Percentiles rank a stretch among this genome's conserved stretches.
phyloP scores from a whole-genome alignment of 306 rosid species.

The Amphicarpaea edgeworthii region DNA sequence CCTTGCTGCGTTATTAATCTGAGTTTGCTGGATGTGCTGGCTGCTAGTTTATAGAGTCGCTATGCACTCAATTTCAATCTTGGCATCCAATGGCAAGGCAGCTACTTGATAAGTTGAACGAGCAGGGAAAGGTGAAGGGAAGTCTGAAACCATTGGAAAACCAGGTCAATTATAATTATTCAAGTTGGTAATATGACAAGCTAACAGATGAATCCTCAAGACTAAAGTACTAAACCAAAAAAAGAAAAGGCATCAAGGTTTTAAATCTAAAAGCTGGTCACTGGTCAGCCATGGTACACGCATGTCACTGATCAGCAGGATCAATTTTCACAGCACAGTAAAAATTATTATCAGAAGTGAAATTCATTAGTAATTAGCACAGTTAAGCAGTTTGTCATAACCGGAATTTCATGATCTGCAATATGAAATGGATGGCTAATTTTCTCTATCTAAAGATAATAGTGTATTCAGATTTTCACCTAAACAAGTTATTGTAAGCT shows the following conservation, averaged over 20 bases:
- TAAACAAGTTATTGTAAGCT: slow-evolving; percentile 7
- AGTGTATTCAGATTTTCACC: not conserved
- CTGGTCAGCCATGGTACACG: not conserved
- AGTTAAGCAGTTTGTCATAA: slow-evolving; percentile 9
- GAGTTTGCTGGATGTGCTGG: not conserved
- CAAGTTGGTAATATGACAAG: slow-evolving; percentile 3
- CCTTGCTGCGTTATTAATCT: slow-evolving; percentile 55
- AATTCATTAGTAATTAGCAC: slow-evolving; percentile 26
- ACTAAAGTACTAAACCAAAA: not conserved
- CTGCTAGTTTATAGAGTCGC: slow-evolving; percentile 67
- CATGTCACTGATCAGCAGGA: not conserved
- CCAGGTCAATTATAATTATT: slow-evolving; percentile 3
- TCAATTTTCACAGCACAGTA: not conserved
- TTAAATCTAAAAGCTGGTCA: slow-evolving; percentile 20
- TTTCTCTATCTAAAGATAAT: not conserved
- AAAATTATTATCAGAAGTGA: slow-evolving; percentile 1
- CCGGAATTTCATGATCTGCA: slow-evolving; percentile 15
- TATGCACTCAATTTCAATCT: slow-evolving; percentile 90
- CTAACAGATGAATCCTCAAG: slow-evolving; percentile 12
- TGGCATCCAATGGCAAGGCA: slow-evolving; percentile 82
- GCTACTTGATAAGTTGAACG: slow-evolving; percentile 92
- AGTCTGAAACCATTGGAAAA: slow-evolving; percentile 58
- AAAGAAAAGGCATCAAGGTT: not conserved
- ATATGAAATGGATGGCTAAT: not conserved
- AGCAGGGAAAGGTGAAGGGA: slow-evolving; percentile 79